A percentile compares a stretch with the other conserved stretches of the same genome.
Evolutionary conservation across 2,329 filamentous ascomycete genomes (phyloP).

Genomic region (Teratosphaeriaceae sp.): DNA sequence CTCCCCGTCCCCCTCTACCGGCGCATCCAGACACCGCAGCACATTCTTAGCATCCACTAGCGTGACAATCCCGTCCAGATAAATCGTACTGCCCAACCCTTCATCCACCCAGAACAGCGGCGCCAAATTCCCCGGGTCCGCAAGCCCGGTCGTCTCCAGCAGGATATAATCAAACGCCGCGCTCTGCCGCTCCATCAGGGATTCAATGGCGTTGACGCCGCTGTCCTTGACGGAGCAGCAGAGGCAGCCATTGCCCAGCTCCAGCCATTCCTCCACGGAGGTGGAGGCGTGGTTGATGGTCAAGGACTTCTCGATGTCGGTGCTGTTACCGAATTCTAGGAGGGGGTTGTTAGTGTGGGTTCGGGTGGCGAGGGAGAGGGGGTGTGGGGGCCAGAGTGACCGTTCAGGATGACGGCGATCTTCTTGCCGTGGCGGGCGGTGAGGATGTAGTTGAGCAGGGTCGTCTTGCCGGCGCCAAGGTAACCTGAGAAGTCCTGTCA

Average conservation of each 20-base stretch:
- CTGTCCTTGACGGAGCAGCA: slow-evolving; percentile 98
- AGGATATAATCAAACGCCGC: slow-evolving; percentile 95
- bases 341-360: not conserved
- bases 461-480: slow-evolving; percentile 92
- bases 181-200: slow-evolving; percentile 90
- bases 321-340: slow-evolving; percentile 45
- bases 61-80: slow-evolving; percentile 93
- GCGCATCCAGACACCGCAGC: slow-evolving; percentile 70
- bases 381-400: slow-evolving; percentile 34
- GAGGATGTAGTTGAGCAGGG: slow-evolving; percentile 89
- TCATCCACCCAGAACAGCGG: slow-evolving; percentile 98
- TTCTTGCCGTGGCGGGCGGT: slow-evolving; percentile 95
- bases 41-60: slow-evolving; percentile 95
- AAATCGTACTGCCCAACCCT: slow-evolving; percentile 88
- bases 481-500: slow-evolving; percentile 58
- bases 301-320: slow-evolving; percentile 92
- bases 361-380: not conserved
- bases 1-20: slow-evolving; percentile 25
- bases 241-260: slow-evolving; percentile 93
- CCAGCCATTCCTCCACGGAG: slow-evolving; percentile 86
- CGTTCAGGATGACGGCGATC: slow-evolving; percentile 96
- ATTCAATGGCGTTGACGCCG: slow-evolving; percentile 91
- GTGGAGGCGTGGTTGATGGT: slow-evolving; percentile 74
- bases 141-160: slow-evolving; percentile 89
- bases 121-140: slow-evolving; percentile 91